Percentiles rank a stretch among this genome's conserved stretches.
Conservation (phyloP, 2,329 filamentous ascomycete species). For the Aspergillus phoenicis region DNA sequence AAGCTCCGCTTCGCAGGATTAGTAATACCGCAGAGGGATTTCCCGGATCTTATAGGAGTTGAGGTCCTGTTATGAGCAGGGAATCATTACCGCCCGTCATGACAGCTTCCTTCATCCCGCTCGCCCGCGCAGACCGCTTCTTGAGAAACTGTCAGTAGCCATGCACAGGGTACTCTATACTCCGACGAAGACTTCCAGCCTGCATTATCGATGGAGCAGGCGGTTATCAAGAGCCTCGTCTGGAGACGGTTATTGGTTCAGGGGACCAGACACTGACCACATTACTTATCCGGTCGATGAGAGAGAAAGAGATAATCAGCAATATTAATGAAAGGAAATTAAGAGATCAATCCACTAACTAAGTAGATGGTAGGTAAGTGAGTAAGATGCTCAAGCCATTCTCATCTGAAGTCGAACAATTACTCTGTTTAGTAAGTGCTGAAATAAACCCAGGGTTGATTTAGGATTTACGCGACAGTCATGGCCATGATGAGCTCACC, state of each 20-base stretch:
- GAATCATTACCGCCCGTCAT: neutral
- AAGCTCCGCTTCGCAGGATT: neutral
- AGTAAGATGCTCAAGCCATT: neutral
- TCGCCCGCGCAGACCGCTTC: slow-evolving; percentile 25
- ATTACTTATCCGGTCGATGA: neutral
- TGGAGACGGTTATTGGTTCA: neutral
- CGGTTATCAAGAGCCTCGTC: neutral
- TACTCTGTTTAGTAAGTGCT: slow-evolving; percentile 2
- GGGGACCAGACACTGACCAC: neutral
- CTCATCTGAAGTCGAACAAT: slow-evolving; percentile 1
- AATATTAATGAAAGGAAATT: neutral
- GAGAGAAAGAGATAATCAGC: neutral
- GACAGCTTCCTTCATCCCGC: slow-evolving; percentile 7
- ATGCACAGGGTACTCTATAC: slow-evolving; percentile 11
- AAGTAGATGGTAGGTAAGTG: too few relatives aligned
- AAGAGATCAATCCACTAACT: too few relatives aligned
- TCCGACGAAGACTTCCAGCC: neutral
- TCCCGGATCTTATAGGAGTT: neutral
- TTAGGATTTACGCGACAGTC: neutral
- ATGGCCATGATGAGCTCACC: neutral
- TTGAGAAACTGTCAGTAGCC: slow-evolving; percentile 14
- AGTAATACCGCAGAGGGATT: neutral
- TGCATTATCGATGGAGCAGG: neutral
- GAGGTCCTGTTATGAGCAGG: neutral
- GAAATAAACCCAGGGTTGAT: slow-evolving; percentile 1